Evolutionary conservation across 2,329 filamentous ascomycete genomes (phyloP), one percentile per base, ranked within the genome.

Genomic region (Didymella arachidicola): DNA sequence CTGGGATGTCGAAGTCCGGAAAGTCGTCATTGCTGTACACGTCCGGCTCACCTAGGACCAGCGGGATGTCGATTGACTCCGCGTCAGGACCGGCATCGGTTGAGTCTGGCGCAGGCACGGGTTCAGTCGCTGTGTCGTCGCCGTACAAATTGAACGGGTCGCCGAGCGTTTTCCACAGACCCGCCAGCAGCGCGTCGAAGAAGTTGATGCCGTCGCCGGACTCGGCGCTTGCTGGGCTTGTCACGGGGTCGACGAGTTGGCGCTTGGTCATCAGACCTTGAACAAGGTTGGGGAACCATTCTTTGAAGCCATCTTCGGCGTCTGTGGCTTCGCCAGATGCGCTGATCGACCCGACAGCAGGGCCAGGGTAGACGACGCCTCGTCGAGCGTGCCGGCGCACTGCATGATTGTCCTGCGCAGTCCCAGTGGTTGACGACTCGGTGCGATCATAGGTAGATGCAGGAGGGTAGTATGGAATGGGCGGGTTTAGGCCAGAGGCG

Each of bases 1-100:
- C 56, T 8, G 56, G 49, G 26, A 58, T 53, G 1, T 58, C 56
- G 19, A 58, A 58, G n/a, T 58, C 56, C 1, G 56, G 49, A 44
- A 58, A 38, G n/a, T 48, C 44, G 18, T 27, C 6, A n/a, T 19
- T 19, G 32, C 7, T 52, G 36, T 42, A 43, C 5, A 48, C 6
- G 2, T 42, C 47, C 27, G 54, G 48, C 36, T 57, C 54, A n/a
- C 43, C 55, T 29, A 43, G 26, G 7, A 52, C 36, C 8, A 47
- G 39, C 16, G 49, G 44, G 6, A 52, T 42, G 14, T 36, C 41
- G 25, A 22, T 43, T 7, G 41, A 16, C 14, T 43, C 30, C 3
- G 30, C 12, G 12, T 11, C 29, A 30, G 29, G 8, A 30, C 11
- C 19, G 30, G 25, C 8, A 25, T 27, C 36, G 7, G 48, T 25